Evolutionary conservation across 1,139 yeast genomes (phyloP), one percentile per base, ranked within the genome.

Genomic region (Diutina ranongensis): DNA sequence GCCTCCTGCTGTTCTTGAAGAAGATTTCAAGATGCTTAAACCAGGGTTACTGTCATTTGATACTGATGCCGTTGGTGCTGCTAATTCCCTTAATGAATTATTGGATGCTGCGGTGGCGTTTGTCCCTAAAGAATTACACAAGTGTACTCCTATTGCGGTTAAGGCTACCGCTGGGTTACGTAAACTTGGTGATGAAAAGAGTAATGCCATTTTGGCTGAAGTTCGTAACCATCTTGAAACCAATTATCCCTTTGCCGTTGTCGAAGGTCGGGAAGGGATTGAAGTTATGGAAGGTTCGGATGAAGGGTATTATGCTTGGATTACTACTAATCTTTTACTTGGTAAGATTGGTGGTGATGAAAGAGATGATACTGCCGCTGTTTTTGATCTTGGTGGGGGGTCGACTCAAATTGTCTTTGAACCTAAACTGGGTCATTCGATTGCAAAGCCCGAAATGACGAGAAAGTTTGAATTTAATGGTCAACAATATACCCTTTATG

Each of bases 241-340:
- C 1, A 80, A 85, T 52, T 92, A 78, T 61, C 97, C 97, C 46
- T 94, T 92, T 68, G 83, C 96, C 1, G 88, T 92, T 40, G 95
- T 88, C 44, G 56, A 50, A 4, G 87, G 81, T 45, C 16, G 13
- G 8, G 84, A 86, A 49, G 97, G 97, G 48, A 74, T 92, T 49
- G 74, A 89, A 10, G 83, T 92, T 56, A 89, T 92, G 97, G 92
- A 85, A 49, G 98, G 98, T 54, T 82, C 78, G 51, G 95, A 89
- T 56, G 98, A 92, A 68, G 99, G 98, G 61, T 97, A 92, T n/a
- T 92, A 79, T 58, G 98, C 98, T 1, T 92, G 99, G 99, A 83
- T 92, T 60, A 92, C 98, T 35, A 82, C 97, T 46, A 92, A 92
- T 68, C 92, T 81, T 62, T 69, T 92, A 52, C 74, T 92, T 54